Evolutionary conservation across 1,284 basidiomycete genomes (phyloP), one percentile per base, ranked within the genome.

Genomic region (Ustilago vetiveriae): DNA sequence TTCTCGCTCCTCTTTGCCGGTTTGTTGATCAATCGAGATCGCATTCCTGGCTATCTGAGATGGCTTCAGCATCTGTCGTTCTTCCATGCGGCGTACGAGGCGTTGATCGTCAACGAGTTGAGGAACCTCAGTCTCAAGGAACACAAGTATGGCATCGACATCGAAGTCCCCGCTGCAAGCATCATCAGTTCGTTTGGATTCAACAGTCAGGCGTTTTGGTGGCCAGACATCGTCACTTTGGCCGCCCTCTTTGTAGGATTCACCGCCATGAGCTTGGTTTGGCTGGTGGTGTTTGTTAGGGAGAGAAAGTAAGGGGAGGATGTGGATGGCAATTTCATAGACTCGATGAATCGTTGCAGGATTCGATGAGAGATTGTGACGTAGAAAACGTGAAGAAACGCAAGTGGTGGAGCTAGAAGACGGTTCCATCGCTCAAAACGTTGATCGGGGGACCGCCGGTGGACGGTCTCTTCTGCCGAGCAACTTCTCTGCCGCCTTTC

Each of bases 1-100:
- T 97, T 72, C 36, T 97, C 94, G 82, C 85, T 98, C 51, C 86
- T 98, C 56, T 98, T 98, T 83, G 94, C 94, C 6, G 95, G 95
- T 5, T 84, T 98, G 55, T 85, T 98, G 53, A 93, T 98, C 85
- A 98, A 98, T 83, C 88, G 93, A 43, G 91, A 94, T 72, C 89
- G 90, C 22, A 88, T 97, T 11, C 86, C 88, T 0, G 85, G 85
- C 0, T 86, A 85, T 33, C 85, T 95, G 43, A 88, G 87, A 56
- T 96, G 92, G 92, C 84, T 98, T 66, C 90, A 92, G 79, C 92
- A 90, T 1, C 80, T 92, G 13, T 95, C 92, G 3, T 98, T 98
- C 86, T 98, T 96, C 89, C 95, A 98, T 83, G 94, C 95, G n/a
- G 95, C 91, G 0, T 98, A 93, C 79, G 95, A 98, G 84, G 93